These are phyloP conservation scores for Gymnopilus dilepis DNA, from an alignment of 768 basidiomycete species.

Conservation along the genomic window DNA sequence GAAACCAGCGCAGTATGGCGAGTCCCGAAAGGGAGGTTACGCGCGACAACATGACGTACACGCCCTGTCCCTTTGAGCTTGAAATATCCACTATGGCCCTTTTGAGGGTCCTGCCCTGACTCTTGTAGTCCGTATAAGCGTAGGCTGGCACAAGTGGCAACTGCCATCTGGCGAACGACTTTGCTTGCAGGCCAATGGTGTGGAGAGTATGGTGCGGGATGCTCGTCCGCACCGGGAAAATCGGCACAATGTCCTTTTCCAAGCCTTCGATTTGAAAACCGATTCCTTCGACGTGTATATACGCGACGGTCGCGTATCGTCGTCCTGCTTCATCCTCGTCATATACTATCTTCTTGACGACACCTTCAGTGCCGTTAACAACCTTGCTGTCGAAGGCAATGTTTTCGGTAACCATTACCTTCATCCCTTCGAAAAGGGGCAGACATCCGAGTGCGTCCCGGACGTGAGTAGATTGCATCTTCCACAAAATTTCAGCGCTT, in stretches of 20 bases:
- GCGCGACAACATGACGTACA: not conserved
- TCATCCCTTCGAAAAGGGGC: not conserved
- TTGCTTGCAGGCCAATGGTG: not conserved
- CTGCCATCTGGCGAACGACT: not conserved
- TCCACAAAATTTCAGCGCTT: not conserved
- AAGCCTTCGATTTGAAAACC: not conserved
- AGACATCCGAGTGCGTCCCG: not conserved
- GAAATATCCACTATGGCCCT: not conserved
- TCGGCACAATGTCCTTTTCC: not conserved
- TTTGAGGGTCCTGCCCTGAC: not conserved
- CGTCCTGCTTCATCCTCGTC: not conserved
- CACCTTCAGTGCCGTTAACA: not conserved
- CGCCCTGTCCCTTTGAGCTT: not conserved
- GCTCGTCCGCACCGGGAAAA: not conserved
- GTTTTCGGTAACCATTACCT: not conserved
- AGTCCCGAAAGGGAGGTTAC: not conserved
- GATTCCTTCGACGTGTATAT: not conserved
- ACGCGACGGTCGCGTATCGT: not conserved
- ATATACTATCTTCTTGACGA: not conserved
- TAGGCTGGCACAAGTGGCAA: not conserved
- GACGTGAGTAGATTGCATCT: not conserved
- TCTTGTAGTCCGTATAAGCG: not conserved
- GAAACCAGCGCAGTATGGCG: not conserved
- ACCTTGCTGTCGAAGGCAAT: not conserved
- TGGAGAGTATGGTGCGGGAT: not conserved